phyloP scores from a whole-genome alignment of 805 yeast species.

The Pichia scutulata region DNA sequence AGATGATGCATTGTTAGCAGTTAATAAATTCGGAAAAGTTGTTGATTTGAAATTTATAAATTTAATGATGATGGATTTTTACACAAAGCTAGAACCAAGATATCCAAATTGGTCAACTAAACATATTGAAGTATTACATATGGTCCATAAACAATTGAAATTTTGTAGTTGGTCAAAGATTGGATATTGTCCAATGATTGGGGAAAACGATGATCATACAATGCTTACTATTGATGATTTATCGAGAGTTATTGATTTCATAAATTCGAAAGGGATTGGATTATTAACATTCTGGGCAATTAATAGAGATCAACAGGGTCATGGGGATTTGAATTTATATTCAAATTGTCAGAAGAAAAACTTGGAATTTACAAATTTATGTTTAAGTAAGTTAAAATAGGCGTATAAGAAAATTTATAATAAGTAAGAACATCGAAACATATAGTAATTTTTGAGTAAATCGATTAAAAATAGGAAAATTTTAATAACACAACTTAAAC shows the following conservation, averaged over 20 bases:
- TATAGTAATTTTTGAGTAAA: no score
- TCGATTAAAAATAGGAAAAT: no score
- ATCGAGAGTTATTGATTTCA: conserved; percentile 17
- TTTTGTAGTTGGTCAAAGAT: conserved; percentile 16
- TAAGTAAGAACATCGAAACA: no score
- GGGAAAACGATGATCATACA: conserved; percentile 25
- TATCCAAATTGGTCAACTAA: conserved; percentile 23
- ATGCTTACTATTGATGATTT: conserved; percentile 20
- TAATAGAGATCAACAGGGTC: conserved; percentile 25
- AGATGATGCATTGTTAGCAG: conserved; percentile 11
- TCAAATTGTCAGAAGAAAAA: conserved; percentile 19
- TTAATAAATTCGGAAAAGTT: conserved; percentile 10
- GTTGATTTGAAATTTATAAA: conserved; percentile 16
- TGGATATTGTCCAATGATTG: conserved; percentile 31
- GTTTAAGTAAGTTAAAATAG: conserved; percentile 9
- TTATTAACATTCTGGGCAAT: conserved; percentile 27
- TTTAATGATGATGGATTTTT: conserved; percentile 28
- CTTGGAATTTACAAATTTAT: conserved; percentile 16
- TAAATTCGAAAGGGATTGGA: conserved; percentile 16
- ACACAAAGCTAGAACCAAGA: conserved; percentile 17
- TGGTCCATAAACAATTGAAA: conserved; percentile 13
- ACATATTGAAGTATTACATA: conserved; percentile 19
- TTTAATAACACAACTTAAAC: no score
- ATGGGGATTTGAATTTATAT: conserved; percentile 12
- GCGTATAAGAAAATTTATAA: neutral